Conservation (phyloP, 208 protist genomes). For the Crithidia acanthocephali region DNA sequence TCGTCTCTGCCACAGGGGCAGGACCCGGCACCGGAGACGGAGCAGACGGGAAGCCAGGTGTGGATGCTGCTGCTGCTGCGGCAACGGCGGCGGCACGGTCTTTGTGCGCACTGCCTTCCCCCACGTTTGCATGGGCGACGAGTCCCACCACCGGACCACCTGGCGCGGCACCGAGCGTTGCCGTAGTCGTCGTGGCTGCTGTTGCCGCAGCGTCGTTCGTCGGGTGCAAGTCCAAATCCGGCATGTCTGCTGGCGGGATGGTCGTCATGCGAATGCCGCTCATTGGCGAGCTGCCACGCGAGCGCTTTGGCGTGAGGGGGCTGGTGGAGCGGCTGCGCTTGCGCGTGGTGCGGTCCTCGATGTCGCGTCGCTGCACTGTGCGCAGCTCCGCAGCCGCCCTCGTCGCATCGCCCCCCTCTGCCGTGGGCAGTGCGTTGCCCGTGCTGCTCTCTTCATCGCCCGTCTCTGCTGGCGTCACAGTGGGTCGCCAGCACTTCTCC, state of each 20-base stretch:
- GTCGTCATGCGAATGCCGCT: slow-evolving; percentile 42
- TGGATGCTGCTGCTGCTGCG: background rate
- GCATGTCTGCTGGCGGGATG: slow-evolving; percentile 34
- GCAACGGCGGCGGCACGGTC: too few relatives aligned
- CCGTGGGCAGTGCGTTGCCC: background rate
- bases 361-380: slow-evolving; percentile 13
- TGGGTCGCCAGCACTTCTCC: slow-evolving; percentile 58
- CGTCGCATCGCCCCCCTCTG: background rate
- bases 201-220: slow-evolving; percentile 12
- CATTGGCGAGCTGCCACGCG: slow-evolving; percentile 40
- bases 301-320: slow-evolving; percentile 48
- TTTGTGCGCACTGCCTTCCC: background rate
- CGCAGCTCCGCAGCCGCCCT: background rate
- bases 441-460: background rate
- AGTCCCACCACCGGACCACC: background rate
- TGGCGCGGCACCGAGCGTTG: background rate
- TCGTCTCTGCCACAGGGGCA: background rate
- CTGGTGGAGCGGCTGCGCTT: slow-evolving; percentile 61
- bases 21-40: background rate
- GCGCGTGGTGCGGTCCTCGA: slow-evolving; percentile 29
- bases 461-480: background rate
- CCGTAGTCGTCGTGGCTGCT: background rate
- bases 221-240: slow-evolving; percentile 33
- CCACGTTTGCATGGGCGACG: background rate
- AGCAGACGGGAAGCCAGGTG: background rate